phyloP scores from a whole-genome alignment of 1,139 yeast species.

The Yamadazyma aaseri region DNA sequence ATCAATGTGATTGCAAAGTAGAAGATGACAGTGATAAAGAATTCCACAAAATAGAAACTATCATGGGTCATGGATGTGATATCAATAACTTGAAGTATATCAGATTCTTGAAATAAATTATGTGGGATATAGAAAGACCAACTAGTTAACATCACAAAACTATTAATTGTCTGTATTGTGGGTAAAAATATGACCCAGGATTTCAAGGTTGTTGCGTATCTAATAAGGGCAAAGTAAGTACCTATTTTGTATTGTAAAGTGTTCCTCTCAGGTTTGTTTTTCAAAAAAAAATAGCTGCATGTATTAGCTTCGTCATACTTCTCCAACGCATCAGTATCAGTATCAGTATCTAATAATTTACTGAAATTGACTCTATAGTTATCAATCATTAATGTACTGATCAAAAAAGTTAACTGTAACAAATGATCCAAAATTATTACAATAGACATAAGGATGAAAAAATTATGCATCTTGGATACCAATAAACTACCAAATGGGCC shows the following conservation, averaged over 20 bases:
- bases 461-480: slow-evolving; percentile 16
- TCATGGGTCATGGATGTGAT: slow-evolving; percentile 13
- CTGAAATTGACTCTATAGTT: slow-evolving; percentile 60
- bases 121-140: slow-evolving; percentile 31
- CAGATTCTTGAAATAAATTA: slow-evolving; percentile 19
- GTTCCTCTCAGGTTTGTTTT: slow-evolving; percentile 18
- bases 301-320: slow-evolving; percentile 17
- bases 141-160: slow-evolving; percentile 19
- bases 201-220: slow-evolving; percentile 26
- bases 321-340: slow-evolving; percentile 1
- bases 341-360: slow-evolving; percentile 33
- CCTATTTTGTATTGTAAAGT: slow-evolving; percentile 32
- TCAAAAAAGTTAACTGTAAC: slow-evolving; percentile 61
- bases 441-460: slow-evolving; percentile 21
- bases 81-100: slow-evolving; percentile 12
- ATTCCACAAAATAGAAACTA: slow-evolving; percentile 32
- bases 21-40: slow-evolving; percentile 24
- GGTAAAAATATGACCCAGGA: slow-evolving; percentile 21
- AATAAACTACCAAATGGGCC: slow-evolving; percentile 22
- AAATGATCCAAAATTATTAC: slow-evolving; percentile 55
- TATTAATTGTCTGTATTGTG: slow-evolving; percentile 16
- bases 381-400: slow-evolving; percentile 67
- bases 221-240: slow-evolving; percentile 33
- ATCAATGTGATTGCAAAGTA: slow-evolving; percentile 29
- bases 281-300: slow-evolving; percentile 27